These are phyloP conservation scores for Daldinia vernicosa DNA, from an alignment of 495 filamentous ascomycete genomes.

Conservation along the genomic window DNA sequence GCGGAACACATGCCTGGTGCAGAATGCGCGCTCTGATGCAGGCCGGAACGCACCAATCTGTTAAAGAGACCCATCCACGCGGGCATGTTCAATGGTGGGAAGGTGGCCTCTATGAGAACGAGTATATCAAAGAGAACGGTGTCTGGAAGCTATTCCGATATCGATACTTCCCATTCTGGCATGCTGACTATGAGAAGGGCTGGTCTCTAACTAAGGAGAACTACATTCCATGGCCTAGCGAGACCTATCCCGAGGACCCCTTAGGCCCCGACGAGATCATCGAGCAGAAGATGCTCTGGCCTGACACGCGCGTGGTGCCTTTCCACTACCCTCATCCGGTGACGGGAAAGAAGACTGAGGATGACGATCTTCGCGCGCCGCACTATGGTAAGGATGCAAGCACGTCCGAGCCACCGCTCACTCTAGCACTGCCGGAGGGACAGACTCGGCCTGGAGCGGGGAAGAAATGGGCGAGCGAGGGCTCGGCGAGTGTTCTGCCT, in stretches of 20 bases:
- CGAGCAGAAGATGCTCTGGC: constrained; percentile 64
- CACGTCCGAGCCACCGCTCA: constrained; percentile 54
- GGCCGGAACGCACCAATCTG: constrained; percentile 60
- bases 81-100: constrained; percentile 66
- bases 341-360: constrained; percentile 54
- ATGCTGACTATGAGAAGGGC: constrained; percentile 61
- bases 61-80: constrained; percentile 57
- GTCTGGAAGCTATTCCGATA: constrained; percentile 64
- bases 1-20: constrained; percentile 59
- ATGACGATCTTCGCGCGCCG: constrained; percentile 60
- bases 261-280: constrained; percentile 62
- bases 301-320: constrained; percentile 63
- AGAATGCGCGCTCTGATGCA: constrained; percentile 66
- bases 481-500: constrained; percentile 50
- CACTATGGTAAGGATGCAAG: constrained; percentile 51
- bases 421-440: constrained; percentile 53
- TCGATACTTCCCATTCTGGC: constrained; percentile 67
- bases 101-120: constrained; percentile 67
- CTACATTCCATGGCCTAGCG: constrained; percentile 59
- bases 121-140: constrained; percentile 66
- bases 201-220: constrained; percentile 63
- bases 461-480: constrained; percentile 47
- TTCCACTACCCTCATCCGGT: constrained; percentile 66
- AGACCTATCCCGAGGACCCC: constrained; percentile 58
- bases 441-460: constrained; percentile 51